Percentiles rank a stretch among this genome's conserved stretches.
phyloP scores from a whole-genome alignment of 169 alveolate genomes.

The Theileria orientalis region DNA sequence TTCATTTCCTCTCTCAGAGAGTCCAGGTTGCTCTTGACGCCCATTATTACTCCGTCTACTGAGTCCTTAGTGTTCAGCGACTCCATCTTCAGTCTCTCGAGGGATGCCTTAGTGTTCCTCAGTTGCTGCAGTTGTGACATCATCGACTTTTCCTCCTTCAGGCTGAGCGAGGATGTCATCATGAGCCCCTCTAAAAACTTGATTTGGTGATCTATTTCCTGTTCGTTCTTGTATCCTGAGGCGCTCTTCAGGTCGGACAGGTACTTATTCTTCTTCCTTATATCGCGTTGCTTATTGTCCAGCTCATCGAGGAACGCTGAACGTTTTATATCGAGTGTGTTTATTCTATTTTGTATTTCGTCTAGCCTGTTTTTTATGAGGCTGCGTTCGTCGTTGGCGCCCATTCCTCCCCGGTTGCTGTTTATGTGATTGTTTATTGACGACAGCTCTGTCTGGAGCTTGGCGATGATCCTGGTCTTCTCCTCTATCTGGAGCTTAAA shows the following conservation, averaged over 20 bases:
- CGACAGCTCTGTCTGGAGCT: conserved; percentile 60
- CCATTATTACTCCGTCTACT: conserved; percentile 46
- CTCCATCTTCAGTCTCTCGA: conserved; percentile 65
- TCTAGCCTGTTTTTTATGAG: conserved; percentile 68
- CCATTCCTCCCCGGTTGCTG: conserved; percentile 59
- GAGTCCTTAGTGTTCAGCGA: conserved; percentile 57
- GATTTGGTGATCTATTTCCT: conserved; percentile 70
- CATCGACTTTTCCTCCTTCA: conserved; percentile 76
- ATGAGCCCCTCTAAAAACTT: conserved; percentile 69
- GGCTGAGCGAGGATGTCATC: conserved; percentile 74
- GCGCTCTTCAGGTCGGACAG: conserved; percentile 68
- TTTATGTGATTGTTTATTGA: conserved; percentile 63
- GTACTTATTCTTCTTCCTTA: conserved; percentile 64
- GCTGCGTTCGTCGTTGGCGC: conserved; percentile 69
- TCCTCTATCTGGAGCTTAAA: conserved; percentile 59
- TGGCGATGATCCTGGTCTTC: conserved; percentile 30
- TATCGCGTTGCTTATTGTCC: conserved; percentile 70
- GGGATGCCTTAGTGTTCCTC: conserved; percentile 66
- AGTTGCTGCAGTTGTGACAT: conserved; percentile 70
- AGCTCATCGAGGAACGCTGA: conserved; percentile 62
- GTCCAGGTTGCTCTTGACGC: conserved; percentile 60
- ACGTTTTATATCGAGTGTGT: conserved; percentile 68
- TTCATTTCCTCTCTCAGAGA: conserved; percentile 46
- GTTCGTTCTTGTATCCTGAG: conserved; percentile 71
- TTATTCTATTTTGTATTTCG: conserved; percentile 65